Percentiles rank a stretch among this genome's conserved stretches.
Evolutionary conservation across 2,329 filamentous ascomycete genomes (phyloP).

Genomic region (Cladosporium sp.): DNA sequence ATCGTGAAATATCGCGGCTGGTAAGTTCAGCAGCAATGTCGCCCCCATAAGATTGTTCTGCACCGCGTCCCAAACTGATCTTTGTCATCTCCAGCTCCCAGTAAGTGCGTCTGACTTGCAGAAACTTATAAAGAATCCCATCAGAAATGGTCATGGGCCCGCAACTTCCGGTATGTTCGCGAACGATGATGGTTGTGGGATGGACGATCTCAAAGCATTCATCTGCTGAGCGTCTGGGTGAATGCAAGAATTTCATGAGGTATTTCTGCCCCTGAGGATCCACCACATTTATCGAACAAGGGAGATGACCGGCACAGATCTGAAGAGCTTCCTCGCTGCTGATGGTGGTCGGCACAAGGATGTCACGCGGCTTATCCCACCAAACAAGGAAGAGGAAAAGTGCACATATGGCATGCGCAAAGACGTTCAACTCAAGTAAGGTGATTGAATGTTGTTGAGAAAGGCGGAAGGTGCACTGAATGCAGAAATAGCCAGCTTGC

Average conservation of each 20-base stretch:
- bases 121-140: background rate
- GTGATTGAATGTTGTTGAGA: slow-evolving; percentile 24
- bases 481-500: slow-evolving; percentile 29
- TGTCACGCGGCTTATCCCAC: slow-evolving; percentile 30
- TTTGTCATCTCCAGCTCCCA: background rate
- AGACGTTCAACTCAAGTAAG: slow-evolving; percentile 30
- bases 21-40: background rate
- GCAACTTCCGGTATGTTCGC: too few species aligned
- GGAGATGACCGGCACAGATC: background rate
- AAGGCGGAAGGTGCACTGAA: slow-evolving; percentile 25
- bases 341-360: slow-evolving; percentile 2
- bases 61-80: accelerated
- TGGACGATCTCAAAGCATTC: background rate
- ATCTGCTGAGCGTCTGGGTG: too few species aligned
- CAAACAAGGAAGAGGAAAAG: slow-evolving; percentile 27
- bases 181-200: background rate
- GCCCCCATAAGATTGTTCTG: accelerated
- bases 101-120: background rate
- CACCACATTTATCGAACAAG: too few species aligned
- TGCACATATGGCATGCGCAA: slow-evolving; percentile 29
- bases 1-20: background rate
- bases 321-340: background rate
- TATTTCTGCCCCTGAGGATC: too few species aligned
- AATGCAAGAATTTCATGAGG: too few species aligned
- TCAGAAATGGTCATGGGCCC: too few species aligned